Base-by-base conservation (phyloP, 305 asterid genomes). In the Fraxinus paxiana region DNA sequence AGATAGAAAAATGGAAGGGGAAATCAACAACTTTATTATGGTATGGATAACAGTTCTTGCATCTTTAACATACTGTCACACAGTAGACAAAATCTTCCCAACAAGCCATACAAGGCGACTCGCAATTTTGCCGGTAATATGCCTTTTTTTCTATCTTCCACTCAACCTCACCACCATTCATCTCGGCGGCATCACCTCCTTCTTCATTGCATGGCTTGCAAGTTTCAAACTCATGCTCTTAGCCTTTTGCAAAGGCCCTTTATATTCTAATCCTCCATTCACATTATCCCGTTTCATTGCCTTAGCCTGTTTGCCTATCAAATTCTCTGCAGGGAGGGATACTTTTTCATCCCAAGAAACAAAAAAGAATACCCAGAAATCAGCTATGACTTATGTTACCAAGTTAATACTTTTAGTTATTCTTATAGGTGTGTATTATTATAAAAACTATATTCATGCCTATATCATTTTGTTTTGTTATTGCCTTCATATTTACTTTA, bases 181-280 rank as follows among this genome's bases (percentile, higher is more conserved):
- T 24, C 81, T 90, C 6, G 89, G 87, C 0, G 87, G 70, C 24
- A 35, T 41, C 75, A 85, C 91, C 31, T 37, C 86, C 73, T 90
- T 87, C 81, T 84, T 88, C 87, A 80, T 90, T 51, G 71, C 87
- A 0, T 90, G 90, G 93, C 88, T 90, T 43, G 90, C 89, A 28
- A 86, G 10, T 74, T 90, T 88, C 90, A 88, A 90, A 28, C 83
- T 88, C 1, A 51, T 84, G 0, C 90, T 90, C 56, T 87, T 90
- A 34, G 88, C 90, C 79, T 82, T 84, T 76, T 73, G 77, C 6
- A 13, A 35, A 71, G 92, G 90, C 73, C 90, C 91, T 38, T 59
- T 88, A 4, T 75, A 71, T 2, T 83, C 90, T 12, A 31, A 41
- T 34, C 88, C 90, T 0, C 79, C 87, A 0, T 13, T 84, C 59